Evolutionary conservation across 2,329 filamentous ascomycete species (phyloP), one percentile per base, ranked within the genome.

Genomic region (Pyricularia grisea): DNA sequence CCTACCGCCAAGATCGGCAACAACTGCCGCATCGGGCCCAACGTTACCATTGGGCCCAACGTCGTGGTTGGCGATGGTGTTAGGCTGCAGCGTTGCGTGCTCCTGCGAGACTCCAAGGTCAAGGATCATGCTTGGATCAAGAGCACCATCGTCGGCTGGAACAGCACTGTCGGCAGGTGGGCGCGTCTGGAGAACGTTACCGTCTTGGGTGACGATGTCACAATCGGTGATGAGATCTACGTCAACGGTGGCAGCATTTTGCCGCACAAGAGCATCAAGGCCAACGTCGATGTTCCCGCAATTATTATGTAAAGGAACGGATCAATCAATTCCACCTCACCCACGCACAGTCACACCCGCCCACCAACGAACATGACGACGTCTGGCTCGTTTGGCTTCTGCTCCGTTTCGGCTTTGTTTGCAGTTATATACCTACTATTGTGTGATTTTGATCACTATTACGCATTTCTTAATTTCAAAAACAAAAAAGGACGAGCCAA

Each of bases 81-180:
- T 61, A 89, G 94, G 74, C 87, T 99, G 73, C 94, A 98, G 82
- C 90, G 95, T 75, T 97, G 92, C 76, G 95, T 98, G 28, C 82
- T 99, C 69, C 86, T 99, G 73, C 87, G 90, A 71, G 92, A 92
- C 76, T 93, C 91, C 81, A 97, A 96, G 84, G 90, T 97, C 81
- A 97, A 97, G 87, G 95, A 99, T 79, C 94, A 99, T 79, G 95
- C 95, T 66, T 98, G 94, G 94, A 88, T 99, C 80, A 98, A 98
- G 89, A 96, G 92, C 78, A 95, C 94, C 75, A 98, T 99, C 79
- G 93, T 98, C 68, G 94, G 94, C 77, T 99, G 94, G 94, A 97
- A 97, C 87, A 97, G 93, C 84, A 91, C 89, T 50, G 93, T 99
- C 69, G 94, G 94, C 77, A 92, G 91, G 78, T 99, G 94, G 94